Base-by-base conservation (phyloP, 306 rosid species). In the Astragalus membranaceus region DNA sequence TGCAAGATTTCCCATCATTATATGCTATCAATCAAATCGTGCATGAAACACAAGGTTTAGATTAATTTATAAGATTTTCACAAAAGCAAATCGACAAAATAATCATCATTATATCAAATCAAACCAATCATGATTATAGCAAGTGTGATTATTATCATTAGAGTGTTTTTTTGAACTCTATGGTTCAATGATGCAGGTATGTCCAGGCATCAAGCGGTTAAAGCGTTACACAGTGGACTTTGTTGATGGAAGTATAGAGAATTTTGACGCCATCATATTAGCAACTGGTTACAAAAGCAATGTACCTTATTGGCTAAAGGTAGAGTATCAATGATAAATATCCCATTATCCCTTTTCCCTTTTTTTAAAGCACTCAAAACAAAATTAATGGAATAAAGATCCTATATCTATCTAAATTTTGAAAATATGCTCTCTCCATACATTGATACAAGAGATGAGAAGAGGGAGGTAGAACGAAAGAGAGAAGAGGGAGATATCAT, bases 251-350 rank as follows among this genome's bases (percentile, higher is more conserved):
- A 75, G 37, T 55, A 41, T 37, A 0, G 90, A 86, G 77, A 80
- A 67, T 14, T 88, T 84, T 70, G 92, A 88, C 71, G 88, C 86
- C 69, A 80, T 91, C 20, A 78, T 91, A 64, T 76, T 91, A 32
- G 97, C 97, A 61, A 91, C 97, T 9, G 97, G 97, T 37, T 88
- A 91, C 74, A 88, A 83, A 88, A 91, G 97, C 63, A 91, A 91
- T 58, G 97, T 91, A 11, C 97, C 97, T 64, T 75, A 73, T 49
- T 91, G 97, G 97, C 89, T 91, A 62, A 85, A 88, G 97, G 97
- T 88, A 78, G n/a, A n/a, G n/a, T 29, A 8, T 12, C 0, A 5
- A 42, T 62, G 16, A 17, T 62, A 44, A 33, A 36, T 3, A 12
- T 14, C 44, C 6, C 20, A 32, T 57, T 57, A 56, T 57, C 5